Percentiles rank a stretch among this genome's conserved stretches.
Evolutionary conservation across 208 protist species (phyloP).

Genomic region (Trypanosoma boissoni): DNA sequence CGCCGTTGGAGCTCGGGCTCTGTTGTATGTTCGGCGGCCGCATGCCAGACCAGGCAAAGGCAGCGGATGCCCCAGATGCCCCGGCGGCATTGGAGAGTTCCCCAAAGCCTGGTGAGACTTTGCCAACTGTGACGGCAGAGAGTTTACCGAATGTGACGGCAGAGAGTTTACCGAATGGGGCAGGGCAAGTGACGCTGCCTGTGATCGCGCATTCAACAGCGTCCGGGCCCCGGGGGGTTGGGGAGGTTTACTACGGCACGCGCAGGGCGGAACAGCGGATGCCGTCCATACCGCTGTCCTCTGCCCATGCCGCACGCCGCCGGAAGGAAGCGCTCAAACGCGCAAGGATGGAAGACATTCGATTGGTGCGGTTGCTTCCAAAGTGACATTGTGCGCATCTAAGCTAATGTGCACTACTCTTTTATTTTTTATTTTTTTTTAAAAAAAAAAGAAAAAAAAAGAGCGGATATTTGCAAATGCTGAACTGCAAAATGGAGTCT

Average conservation of each 20-base stretch:
- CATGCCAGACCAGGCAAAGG: no score
- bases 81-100: no score
- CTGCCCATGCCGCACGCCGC: not conserved
- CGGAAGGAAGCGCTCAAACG: not conserved
- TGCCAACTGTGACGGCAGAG: no score
- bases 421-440: not conserved
- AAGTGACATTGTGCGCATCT: no score
- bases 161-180: no score
- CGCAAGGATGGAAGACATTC: constrained; percentile 16
- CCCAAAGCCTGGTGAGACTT: no score
- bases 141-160: no score
- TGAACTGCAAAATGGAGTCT: no score
- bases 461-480: no score
- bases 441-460: constrained; percentile 5
- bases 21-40: constrained; percentile 7
- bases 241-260: constrained; percentile 5
- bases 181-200: not conserved
- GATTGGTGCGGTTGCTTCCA: constrained; percentile 11
- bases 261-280: not conserved
- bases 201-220: not conserved
- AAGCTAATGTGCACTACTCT: no score
- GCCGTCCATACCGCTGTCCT: not conserved
- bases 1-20: constrained; percentile 48
- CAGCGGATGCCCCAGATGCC: no score
- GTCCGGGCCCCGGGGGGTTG: not conserved